Percentiles rank a stretch among this genome's conserved stretches.
These are phyloP conservation scores for Crithidia acanthocephali DNA, from an alignment of 208 protist genomes.

Conservation along the genomic window DNA sequence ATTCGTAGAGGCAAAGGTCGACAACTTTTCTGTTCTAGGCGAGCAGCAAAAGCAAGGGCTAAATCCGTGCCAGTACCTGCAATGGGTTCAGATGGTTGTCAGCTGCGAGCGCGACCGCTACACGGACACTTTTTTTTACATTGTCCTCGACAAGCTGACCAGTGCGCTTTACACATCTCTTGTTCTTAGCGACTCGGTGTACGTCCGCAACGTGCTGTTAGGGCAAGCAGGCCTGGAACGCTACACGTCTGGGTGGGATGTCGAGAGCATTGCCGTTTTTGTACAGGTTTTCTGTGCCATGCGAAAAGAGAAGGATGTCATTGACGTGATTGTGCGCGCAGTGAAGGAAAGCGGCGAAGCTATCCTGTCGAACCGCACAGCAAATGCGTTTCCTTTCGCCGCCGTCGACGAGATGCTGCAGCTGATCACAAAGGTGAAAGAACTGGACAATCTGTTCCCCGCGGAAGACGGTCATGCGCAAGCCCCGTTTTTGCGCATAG, in stretches of 20 bases:
- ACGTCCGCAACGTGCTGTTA: slow-evolving; percentile 23
- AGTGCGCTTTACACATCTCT: slow-evolving; percentile 30
- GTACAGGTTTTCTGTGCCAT: slow-evolving; percentile 29
- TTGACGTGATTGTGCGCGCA: slow-evolving; percentile 23
- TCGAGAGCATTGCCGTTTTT: slow-evolving; percentile 23
- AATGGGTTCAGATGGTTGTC: slow-evolving; percentile 32
- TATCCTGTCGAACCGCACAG: slow-evolving; percentile 12
- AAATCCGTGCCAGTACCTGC: slow-evolving; percentile 23
- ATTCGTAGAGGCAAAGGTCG: slow-evolving; percentile 35
- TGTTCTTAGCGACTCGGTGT: slow-evolving; percentile 19
- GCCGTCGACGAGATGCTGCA: slow-evolving; percentile 31
- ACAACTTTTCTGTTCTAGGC: slow-evolving; percentile 22
- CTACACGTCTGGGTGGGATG: slow-evolving; percentile 26
- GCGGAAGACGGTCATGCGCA: slow-evolving; percentile 18
- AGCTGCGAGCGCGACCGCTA: slow-evolving; percentile 21
- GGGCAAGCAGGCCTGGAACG: slow-evolving; percentile 26
- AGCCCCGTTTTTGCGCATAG: slow-evolving; percentile 32
- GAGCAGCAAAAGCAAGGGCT: slow-evolving; percentile 17
- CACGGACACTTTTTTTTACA: slow-evolving; percentile 30
- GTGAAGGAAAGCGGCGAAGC: slow-evolving; percentile 24
- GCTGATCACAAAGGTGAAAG: slow-evolving; percentile 27
- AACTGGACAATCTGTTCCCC: slow-evolving; percentile 24
- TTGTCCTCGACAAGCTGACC: slow-evolving; percentile 31
- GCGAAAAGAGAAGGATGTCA: slow-evolving; percentile 31
- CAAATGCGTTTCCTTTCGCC: slow-evolving; percentile 18